phyloP scores from a whole-genome alignment of 768 basidiomycete species.

The Sporobolomyces roseus region DNA sequence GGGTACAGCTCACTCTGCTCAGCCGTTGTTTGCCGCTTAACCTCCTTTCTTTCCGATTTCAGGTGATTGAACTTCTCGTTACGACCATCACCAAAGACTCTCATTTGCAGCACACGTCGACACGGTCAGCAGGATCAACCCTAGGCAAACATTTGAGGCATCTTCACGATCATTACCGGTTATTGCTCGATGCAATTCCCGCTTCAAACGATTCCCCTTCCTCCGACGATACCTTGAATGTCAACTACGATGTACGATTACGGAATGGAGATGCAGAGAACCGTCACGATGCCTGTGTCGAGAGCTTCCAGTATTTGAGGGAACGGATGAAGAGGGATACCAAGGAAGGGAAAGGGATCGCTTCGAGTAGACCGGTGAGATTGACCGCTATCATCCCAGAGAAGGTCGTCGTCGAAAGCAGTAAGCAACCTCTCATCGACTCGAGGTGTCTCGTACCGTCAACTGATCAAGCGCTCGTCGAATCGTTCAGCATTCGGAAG shows the following conservation, averaged over 20 bases:
- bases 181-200: constrained; percentile 28
- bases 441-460: too few species aligned
- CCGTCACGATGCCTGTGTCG: constrained; percentile 17
- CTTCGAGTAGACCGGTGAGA: constrained; percentile 1
- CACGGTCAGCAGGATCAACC: constrained; percentile 25
- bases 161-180: constrained; percentile 35
- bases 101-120: constrained; percentile 3
- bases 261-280: constrained; percentile 37
- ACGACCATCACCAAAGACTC: constrained; percentile 19
- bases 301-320: constrained; percentile 7
- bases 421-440: too few species aligned
- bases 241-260: constrained; percentile 37
- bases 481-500: too few species aligned
- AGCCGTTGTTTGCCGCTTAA: background rate
- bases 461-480: too few species aligned
- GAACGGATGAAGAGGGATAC: constrained; percentile 3
- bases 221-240: background rate
- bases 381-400: constrained; percentile 36
- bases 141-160: constrained; percentile 42
- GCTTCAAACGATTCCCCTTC: background rate
- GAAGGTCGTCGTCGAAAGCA: constrained; percentile 22
- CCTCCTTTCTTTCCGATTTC: background rate
- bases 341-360: background rate
- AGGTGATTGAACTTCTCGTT: constrained; percentile 17
- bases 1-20: background rate